Base-by-base conservation (phyloP, 2,329 filamentous ascomycete species). In the Colletotrichum sp. region DNA sequence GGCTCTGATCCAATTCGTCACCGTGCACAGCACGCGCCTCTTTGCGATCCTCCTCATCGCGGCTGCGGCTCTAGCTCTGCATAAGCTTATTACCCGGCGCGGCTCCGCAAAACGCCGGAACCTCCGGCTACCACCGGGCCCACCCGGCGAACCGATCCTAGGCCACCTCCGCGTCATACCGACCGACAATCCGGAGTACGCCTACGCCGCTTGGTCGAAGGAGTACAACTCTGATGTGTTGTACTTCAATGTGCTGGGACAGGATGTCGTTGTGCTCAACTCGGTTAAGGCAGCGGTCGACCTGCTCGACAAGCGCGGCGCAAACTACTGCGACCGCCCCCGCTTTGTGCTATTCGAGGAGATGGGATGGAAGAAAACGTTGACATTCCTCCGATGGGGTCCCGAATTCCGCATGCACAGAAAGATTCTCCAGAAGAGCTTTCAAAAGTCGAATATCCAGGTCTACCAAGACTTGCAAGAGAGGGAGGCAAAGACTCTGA, bases 191-290 rank as follows among this genome's bases (percentile, higher is more conserved):
- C 82, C 83, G 5, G 82, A 83, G 36, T 80, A 81, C 62, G 78
- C 79, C 7, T 84, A 83, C 70, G 81, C 82, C 75, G 71, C 75
- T 52, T 82, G 81, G 81, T 81, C 80, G 2, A 75, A 80, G 15
- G 75, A 83, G 94, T 84, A 94, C 94, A 83, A 92, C 2, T 84
- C 81, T 10, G 82, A 84, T 68, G 72, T 84, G 3, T 80, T 84
- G 15, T 79, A 81, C 60, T 78, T 82, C 26, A 79, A 78, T 13
- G 80, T 81, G 16, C 71, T 85, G 5, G 82, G 83, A 16, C 82
- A 84, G 28, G 80, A 81, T 36, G 80, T 81, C 9, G 81, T 89
- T 52, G 84, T 88, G 3, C 81, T 89, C 52, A 88, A 89, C 80
- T 87, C 84, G 60, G 81, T 84, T 8, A 80, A 84, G 59, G 83